Evolutionary conservation across 108 stramenopile species (phyloP).

Genomic region (Cyclotella distinguenda): DNA sequence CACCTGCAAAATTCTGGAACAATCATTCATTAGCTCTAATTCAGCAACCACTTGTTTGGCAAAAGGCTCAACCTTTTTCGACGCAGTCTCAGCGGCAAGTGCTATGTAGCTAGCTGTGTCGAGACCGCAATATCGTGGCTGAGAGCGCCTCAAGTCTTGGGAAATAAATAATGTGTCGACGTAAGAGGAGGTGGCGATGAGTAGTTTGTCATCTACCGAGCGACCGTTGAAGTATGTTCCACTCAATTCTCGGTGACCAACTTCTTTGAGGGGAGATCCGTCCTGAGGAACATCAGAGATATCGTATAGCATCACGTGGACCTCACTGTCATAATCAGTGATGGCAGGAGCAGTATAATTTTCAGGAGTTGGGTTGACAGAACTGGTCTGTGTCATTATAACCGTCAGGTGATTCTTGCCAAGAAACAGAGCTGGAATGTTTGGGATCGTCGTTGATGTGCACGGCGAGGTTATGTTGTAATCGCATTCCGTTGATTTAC

Average conservation of each 20-base stretch:
- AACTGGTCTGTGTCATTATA: not conserved
- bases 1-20: slow-evolving; percentile 7
- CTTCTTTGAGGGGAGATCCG: slow-evolving; percentile 12
- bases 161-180: not conserved
- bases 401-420: not conserved
- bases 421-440: slow-evolving; percentile 1
- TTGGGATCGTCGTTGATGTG: not conserved
- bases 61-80: not conserved
- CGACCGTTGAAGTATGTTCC: slow-evolving; percentile 5
- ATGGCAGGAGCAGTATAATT: not conserved
- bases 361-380: not conserved
- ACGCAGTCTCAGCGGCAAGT: slow-evolving; percentile 5
- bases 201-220: not conserved
- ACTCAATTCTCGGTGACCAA: slow-evolving; percentile 4
- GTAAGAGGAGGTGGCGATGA: not conserved
- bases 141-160: not conserved
- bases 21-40: slow-evolving; percentile 1
- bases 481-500: slow-evolving; percentile 1
- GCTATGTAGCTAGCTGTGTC: not conserved
- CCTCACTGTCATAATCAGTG: not conserved
- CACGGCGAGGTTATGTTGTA: not conserved
- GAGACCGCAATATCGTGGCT: slow-evolving; percentile 5
- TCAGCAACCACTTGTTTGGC: slow-evolving; percentile 4
- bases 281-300: not conserved
- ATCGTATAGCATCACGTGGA: not conserved